Evolutionary conservation across 768 basidiomycete species (phyloP).

Genomic region (Calvatia gigantea): DNA sequence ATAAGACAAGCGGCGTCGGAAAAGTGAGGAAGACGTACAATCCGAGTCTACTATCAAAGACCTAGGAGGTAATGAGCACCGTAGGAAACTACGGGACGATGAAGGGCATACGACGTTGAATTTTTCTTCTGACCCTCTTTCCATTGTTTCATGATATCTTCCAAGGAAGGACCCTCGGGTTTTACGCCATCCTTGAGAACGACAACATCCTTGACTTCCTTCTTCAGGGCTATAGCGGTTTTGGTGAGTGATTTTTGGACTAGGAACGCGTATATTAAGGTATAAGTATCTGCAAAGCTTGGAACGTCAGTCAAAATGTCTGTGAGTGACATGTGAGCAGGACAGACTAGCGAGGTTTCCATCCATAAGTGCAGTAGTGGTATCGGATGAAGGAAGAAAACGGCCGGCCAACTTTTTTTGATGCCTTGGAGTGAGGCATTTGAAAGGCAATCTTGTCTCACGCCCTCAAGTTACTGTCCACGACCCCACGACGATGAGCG

Average conservation of each 20-base stretch:
- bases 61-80: slow-evolving; percentile 8
- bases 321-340: not conserved
- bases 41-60: not conserved
- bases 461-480: slow-evolving; percentile 16
- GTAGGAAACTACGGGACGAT: slow-evolving; percentile 7
- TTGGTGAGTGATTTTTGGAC: slow-evolving; percentile 61
- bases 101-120: slow-evolving; percentile 19
- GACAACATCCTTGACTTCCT: slow-evolving; percentile 62
- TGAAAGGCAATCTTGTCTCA: slow-evolving; percentile 28
- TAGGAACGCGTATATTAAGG: slow-evolving; percentile 73
- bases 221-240: slow-evolving; percentile 71
- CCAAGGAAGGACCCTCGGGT: slow-evolving; percentile 50
- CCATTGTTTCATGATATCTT: slow-evolving; percentile 68
- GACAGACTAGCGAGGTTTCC: slow-evolving; percentile 49
- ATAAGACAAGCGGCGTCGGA: not conserved
- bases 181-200: slow-evolving; percentile 53
- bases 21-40: not conserved
- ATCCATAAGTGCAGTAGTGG: slow-evolving; percentile 37
- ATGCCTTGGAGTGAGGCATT: slow-evolving; percentile 14
- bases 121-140: slow-evolving; percentile 29
- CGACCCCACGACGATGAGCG: slow-evolving; percentile 33
- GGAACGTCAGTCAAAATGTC: slow-evolving; percentile 8
- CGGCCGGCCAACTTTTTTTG: slow-evolving; percentile 18
- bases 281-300: slow-evolving; percentile 59
- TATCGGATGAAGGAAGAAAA: slow-evolving; percentile 7